Evolutionary conservation across 1,284 basidiomycete genomes (phyloP), one percentile per base, ranked within the genome.

Genomic region (Heterobasidion occidentale): DNA sequence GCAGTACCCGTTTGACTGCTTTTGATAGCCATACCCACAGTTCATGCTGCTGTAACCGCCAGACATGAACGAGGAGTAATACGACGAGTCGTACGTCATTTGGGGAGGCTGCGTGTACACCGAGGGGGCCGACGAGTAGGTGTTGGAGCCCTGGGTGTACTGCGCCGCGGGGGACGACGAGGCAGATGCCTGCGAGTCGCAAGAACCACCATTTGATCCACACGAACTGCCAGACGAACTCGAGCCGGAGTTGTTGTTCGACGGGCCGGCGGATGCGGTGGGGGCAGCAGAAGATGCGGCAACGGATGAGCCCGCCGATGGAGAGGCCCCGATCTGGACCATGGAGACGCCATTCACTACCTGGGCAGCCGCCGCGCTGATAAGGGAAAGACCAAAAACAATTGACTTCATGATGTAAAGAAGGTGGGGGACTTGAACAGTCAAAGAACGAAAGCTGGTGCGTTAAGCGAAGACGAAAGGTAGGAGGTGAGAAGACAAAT

Each of bases 11-110:
- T 84, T 78, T 33, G 67, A 71, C 52, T 63, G 67, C 70, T 84
- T 85, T 53, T 70, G 62, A 62, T 81, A 83, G 27, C 84, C 84
- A 65, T 88, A 88, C 54, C 84, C 84, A 66, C 85, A 88, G 60
- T 77, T 69, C 68, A 87, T 70, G 67, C 75, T 79, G 66, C 74
- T 74, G 69, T 86, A 87, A 38, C 84, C 85, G 55, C 84, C 84
- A 45, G 65, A 64, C 68, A 71, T 72, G 71, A 84, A 85, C 36
- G 76, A 74, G 9, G 76, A 74, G 62, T 86, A 86, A 20, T 80
- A 77, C 81, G 82, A 81, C 59, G 64, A 61, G 14, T 74, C 64
- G 62, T 78, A 76, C 59, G 76, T 73, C 60, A 77, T 46, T 20
- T 44, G 63, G 48, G 79, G 77, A 11, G 77, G 70, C 20, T 69